A percentile compares a stretch with the other conserved stretches of the same genome.
phyloP scores from a whole-genome alignment of 2,329 filamentous ascomycete genomes.

The Colletotrichum sp. region DNA sequence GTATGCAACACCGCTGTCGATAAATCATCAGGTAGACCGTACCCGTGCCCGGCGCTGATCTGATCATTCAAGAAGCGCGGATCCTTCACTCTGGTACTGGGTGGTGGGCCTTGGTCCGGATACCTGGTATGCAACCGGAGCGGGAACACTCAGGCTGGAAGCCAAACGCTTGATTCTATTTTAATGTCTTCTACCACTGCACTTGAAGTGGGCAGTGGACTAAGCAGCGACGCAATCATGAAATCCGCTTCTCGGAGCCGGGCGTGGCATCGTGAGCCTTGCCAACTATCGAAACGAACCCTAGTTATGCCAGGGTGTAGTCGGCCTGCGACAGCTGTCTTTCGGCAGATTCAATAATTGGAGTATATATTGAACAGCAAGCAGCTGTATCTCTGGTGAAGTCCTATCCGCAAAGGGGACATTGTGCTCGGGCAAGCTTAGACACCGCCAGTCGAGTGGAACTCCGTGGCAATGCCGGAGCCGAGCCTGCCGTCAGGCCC shows the following conservation, averaged over 20 bases:
- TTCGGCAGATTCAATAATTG: neutral
- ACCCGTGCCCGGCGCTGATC: neutral
- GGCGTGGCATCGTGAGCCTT: neutral
- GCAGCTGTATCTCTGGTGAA: neutral
- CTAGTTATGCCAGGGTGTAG: neutral
- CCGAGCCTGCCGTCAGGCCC: neutral
- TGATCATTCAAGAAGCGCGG: neutral
- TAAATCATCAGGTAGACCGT: neutral
- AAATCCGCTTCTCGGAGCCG: neutral
- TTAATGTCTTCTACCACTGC: neutral
- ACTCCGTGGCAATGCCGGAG: slow-evolving; percentile 1
- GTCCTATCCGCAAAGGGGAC: neutral
- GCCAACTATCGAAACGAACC: neutral
- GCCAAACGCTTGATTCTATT: neutral
- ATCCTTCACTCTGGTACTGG: neutral
- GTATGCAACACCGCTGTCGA: neutral
- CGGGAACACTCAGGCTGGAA: neutral
- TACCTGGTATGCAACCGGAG: neutral
- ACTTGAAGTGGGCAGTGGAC: neutral
- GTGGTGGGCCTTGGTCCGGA: neutral
- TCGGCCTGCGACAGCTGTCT: neutral
- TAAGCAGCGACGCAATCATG: neutral
- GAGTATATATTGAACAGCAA: neutral
- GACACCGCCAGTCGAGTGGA: neutral
- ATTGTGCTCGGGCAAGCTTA: neutral